Percentiles rank a stretch among this genome's conserved stretches.
phyloP scores from a whole-genome alignment of 2,329 filamentous ascomycete genomes.

The Biscogniauxia sp. region DNA sequence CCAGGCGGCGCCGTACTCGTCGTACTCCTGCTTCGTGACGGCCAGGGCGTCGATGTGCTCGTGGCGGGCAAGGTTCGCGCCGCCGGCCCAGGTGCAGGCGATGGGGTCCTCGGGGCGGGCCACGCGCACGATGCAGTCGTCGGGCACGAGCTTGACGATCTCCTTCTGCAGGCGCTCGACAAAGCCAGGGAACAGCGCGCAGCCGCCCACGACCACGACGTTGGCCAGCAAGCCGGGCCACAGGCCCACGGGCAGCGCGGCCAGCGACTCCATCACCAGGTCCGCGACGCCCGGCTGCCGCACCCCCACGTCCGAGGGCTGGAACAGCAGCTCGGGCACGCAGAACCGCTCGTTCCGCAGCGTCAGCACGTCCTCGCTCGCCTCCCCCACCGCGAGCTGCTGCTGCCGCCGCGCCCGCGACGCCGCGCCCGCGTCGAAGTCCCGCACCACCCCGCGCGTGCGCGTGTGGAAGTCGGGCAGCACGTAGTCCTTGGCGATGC shows the following conservation, averaged over 20 bases:
- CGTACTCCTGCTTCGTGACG: conserved; percentile 87
- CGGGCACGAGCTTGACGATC: conserved; percentile 67
- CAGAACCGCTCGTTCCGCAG: conserved; percentile 89
- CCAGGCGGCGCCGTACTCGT: conserved; percentile 78
- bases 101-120: conserved; percentile 70
- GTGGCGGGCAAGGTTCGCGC: conserved; percentile 72
- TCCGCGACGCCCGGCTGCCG: conserved; percentile 79
- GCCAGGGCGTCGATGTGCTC: conserved; percentile 63
- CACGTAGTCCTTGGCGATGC: conserved; percentile 85
- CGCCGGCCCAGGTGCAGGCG: conserved; percentile 81
- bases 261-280: conserved; percentile 76
- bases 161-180: conserved; percentile 75
- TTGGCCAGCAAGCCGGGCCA: conserved; percentile 85
- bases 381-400: conserved; percentile 43
- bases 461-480: conserved; percentile 72
- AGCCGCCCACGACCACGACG: conserved; percentile 85
- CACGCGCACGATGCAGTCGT: conserved; percentile 76
- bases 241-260: conserved; percentile 72
- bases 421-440: conserved; percentile 69
- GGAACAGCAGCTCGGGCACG: conserved; percentile 87
- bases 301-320: conserved; percentile 80
- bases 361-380: conserved; percentile 76
- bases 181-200: conserved; percentile 76
- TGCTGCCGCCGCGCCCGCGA: conserved; percentile 48
- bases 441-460: conserved; percentile 66